Evolutionary conservation across 1,284 basidiomycete genomes (phyloP).

Genomic region (Rhodotorula sp.): DNA sequence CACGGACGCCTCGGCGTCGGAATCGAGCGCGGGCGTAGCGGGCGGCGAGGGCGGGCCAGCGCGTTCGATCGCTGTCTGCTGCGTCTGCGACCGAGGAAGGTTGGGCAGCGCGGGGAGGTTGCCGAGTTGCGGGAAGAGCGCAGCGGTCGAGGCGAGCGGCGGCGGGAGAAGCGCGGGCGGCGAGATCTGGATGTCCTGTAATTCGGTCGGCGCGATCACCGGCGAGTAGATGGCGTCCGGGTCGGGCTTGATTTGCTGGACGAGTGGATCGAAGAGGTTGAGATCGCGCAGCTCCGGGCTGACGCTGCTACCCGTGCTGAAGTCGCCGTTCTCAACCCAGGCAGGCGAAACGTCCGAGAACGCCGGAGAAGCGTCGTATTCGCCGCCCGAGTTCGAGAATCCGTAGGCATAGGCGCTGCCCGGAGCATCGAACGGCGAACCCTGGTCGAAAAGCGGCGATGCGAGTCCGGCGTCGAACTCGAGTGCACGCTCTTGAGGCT

Average conservation of each 20-base stretch:
- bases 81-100: too few species aligned
- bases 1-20: background rate
- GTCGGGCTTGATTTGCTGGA: background rate
- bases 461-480: constrained; percentile 12
- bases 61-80: too few species aligned
- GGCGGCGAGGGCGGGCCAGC: too few species aligned
- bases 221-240: constrained; percentile 1
- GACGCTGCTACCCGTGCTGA: too few species aligned
- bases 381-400: background rate
- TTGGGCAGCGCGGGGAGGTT: background rate
- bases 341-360: background rate
- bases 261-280: background rate
- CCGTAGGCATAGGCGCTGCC: too few species aligned
- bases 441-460: constrained; percentile 13
- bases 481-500: constrained; percentile 2
- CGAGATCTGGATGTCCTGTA: constrained; percentile 5
- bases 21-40: background rate
- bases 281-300: background rate
- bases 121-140: background rate
- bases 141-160: background rate
- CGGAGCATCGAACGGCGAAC: background rate
- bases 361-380: background rate
- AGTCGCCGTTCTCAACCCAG: background rate
- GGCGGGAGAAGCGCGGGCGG: constrained; percentile 2
- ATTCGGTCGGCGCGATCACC: constrained; percentile 1